Percentiles rank a stretch among this genome's conserved stretches.
phyloP scores from a whole-genome alignment of 1,284 basidiomycete species.

The Erythrobasidium hasegawianum region DNA sequence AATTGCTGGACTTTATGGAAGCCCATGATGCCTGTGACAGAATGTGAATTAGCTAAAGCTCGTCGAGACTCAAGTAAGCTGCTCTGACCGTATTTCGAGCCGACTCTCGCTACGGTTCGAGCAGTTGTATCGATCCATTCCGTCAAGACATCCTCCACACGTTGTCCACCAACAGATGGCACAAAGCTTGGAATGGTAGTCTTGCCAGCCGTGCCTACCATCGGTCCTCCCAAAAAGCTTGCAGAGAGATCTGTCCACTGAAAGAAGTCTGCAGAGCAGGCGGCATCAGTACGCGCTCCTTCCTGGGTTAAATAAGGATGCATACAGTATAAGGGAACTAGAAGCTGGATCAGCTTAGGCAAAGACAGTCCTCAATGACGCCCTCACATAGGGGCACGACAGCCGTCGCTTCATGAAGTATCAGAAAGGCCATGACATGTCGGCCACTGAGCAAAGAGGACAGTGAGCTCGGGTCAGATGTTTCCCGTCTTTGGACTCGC shows the following conservation, averaged over 20 bases:
- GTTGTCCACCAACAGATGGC: slow-evolving; percentile 24
- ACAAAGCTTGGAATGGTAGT: slow-evolving; percentile 16
- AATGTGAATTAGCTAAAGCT: background rate
- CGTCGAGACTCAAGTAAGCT: background rate
- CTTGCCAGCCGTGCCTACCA: slow-evolving; percentile 28
- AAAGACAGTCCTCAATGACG: background rate
- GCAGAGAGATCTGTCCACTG: slow-evolving; percentile 30
- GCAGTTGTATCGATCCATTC: slow-evolving; percentile 33
- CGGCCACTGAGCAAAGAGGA: slow-evolving; percentile 9
- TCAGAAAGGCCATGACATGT: slow-evolving; percentile 25
- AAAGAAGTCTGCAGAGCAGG: slow-evolving; percentile 23
- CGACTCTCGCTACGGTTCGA: slow-evolving; percentile 27
- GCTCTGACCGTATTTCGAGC: slow-evolving; percentile 19
- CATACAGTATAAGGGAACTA: slow-evolving; percentile 32
- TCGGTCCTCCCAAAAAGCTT: slow-evolving; percentile 29
- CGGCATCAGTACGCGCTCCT: background rate
- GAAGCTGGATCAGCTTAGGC: background rate
- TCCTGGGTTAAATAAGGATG: background rate
- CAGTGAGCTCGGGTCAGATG: slow-evolving; percentile 27
- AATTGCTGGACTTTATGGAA: slow-evolving; percentile 33
- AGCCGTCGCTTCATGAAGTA: slow-evolving; percentile 25
- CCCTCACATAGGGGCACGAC: slow-evolving; percentile 15
- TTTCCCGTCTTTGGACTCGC: background rate
- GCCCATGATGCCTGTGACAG: slow-evolving; percentile 21
- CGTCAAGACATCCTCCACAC: slow-evolving; percentile 22